Percentiles rank a stretch among this genome's conserved stretches.
Evolutionary conservation across 1,284 basidiomycete genomes (phyloP).

Genomic region (Puccinia horiana): DNA sequence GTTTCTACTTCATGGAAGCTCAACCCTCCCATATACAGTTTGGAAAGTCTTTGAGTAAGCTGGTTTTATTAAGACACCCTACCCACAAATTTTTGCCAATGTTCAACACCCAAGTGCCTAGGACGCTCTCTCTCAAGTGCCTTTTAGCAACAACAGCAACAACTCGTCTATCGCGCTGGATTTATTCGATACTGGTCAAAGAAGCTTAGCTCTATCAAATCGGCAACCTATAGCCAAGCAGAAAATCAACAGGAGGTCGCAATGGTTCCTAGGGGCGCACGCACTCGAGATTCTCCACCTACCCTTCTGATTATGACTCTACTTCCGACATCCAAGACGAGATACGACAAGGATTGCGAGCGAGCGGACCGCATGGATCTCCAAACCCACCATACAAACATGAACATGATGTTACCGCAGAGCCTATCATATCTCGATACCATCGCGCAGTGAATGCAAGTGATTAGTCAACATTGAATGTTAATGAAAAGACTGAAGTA

Average conservation of each 20-base stretch:
- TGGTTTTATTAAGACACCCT: too few species aligned
- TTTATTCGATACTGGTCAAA: too few species aligned
- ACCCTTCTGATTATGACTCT: neutral
- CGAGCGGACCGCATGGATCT: too few species aligned
- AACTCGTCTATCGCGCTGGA: too few species aligned
- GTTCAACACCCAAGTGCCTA: too few species aligned
- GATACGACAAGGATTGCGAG: neutral
- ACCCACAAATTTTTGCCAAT: too few species aligned
- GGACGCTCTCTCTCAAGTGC: too few species aligned
- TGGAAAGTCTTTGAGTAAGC: too few species aligned
- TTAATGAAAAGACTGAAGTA: neutral
- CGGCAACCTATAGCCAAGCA: neutral
- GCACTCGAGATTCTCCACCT: neutral
- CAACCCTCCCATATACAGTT: too few species aligned
- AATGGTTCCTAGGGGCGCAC: neutral
- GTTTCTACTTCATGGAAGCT: too few species aligned
- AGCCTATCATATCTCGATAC: slow-evolving; percentile 13
- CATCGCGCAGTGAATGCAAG: slow-evolving; percentile 13
- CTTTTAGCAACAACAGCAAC: too few species aligned
- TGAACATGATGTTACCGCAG: neutral
- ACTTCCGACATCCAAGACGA: neutral
- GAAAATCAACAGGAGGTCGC: neutral
- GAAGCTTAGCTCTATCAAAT: neutral
- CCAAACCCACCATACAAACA: neutral
- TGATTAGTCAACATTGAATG: neutral